A percentile compares a stretch with the other conserved stretches of the same genome.
Evolutionary conservation across 2,329 filamentous ascomycete genomes (phyloP).

Genomic region (Akanthomyces uredinophilus): DNA sequence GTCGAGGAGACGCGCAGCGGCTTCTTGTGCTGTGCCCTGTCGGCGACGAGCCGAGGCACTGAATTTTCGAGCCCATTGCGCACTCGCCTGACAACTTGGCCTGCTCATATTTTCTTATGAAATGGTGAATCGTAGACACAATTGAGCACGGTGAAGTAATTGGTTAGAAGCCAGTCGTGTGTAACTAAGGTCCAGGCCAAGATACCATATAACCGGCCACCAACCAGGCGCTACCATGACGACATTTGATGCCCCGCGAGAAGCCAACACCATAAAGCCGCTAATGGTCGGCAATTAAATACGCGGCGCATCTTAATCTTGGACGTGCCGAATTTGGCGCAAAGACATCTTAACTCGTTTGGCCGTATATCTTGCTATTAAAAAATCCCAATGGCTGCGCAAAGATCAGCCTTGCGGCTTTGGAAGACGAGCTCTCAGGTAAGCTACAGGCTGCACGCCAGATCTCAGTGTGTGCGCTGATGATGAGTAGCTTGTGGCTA

Average conservation of each 20-base stretch:
- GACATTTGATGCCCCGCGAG: not conserved
- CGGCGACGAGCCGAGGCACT: not conserved
- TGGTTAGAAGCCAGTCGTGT: not conserved
- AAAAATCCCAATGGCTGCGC: not conserved
- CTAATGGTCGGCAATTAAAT: not conserved
- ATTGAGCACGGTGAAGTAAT: not conserved
- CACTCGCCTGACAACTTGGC: not conserved
- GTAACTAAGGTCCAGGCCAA: not conserved
- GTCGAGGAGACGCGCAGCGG: constrained; percentile 29
- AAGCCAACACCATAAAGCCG: constrained; percentile 12
- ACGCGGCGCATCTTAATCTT: not conserved
- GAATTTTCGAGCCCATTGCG: not conserved
- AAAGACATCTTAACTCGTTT: not conserved
- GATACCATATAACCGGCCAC: constrained; percentile 7
- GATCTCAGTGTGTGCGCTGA: not conserved
- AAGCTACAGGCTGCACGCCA: not conserved
- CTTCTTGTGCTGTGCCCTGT: constrained; percentile 18
- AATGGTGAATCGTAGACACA: not conserved
- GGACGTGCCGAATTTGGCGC: not conserved
- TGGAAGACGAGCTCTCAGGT: constrained; percentile 10
- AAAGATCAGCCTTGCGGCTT: not conserved
- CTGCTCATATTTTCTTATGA: not conserved
- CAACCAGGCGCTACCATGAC: not conserved
- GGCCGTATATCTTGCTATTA: not conserved
- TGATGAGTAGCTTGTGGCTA: not conserved